Base-by-base conservation (phyloP, 225 moss, liverwort and hornwort genomes). In the Bryum argenteum region DNA sequence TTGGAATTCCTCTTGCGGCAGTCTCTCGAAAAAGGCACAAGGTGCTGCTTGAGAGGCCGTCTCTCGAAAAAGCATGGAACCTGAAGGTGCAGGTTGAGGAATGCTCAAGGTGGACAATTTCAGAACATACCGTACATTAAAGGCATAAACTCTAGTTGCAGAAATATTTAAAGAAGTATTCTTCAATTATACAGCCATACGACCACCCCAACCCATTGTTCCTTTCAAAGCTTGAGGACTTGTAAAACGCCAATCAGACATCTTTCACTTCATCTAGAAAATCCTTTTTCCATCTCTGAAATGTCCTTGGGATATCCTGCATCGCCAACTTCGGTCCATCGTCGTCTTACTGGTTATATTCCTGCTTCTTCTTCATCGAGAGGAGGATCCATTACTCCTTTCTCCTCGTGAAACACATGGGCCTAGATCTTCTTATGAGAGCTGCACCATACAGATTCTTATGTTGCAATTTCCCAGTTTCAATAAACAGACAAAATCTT, bases 131-230 rank as follows among this genome's bases (percentile, higher is more conserved):
- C 26, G 26, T 26, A 4, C 26, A 26, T 26, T 26, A 2, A 4
- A 26, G 33, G 33, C 1, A 33, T 33, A 33, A 2, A 33, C 33
- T 33, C 33, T 33, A 33, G 33, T 33, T 6, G 33, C 33, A 33
- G 33, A 33, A 33, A 33, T 33, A 33, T 6, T 33, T 33, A 4
- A 26, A 26, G 2, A 4, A 26, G 2, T 4, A 26, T 26, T 26
- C 26, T 26, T 26, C 26, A 26, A 26, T 26, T 26, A 26, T 26
- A 26, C 2, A 26, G 26, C 26, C 26, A 26, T 98, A 71, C 98
- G 90, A 75, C 98, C 98, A 55, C 98, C 98, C 97, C 98, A 98
- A 77, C 94, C 98, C 42, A 90, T 85, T 21, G 98, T 98, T 84
- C 94, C 98, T 78, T 92, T 92, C 53, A 98, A 80, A 13, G 91